These are phyloP conservation scores for Mycena haematopus DNA, from an alignment of 768 basidiomycete species.

Conservation along the genomic window DNA sequence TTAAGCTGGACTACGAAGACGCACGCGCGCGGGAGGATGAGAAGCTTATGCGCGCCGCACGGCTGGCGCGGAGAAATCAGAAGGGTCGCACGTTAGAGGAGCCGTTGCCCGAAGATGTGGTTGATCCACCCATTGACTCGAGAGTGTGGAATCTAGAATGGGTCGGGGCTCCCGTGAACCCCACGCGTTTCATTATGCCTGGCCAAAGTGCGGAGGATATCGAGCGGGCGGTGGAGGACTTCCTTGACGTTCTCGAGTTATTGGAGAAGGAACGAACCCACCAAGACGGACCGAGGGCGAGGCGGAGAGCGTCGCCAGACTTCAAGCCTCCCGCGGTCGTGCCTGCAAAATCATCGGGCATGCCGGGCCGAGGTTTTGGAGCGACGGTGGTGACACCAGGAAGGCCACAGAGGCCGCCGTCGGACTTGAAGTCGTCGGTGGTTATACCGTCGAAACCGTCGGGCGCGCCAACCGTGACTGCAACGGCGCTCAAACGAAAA, in stretches of 20 bases:
- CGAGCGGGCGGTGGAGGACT: slow-evolving; percentile 20
- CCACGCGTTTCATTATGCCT: slow-evolving; percentile 27
- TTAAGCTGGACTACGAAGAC: slow-evolving; percentile 52
- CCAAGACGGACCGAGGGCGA: neutral
- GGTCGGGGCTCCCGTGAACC: slow-evolving; percentile 15
- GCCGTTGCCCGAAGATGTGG: slow-evolving; percentile 46
- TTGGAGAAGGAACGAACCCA: slow-evolving; percentile 20
- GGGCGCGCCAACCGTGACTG: neutral
- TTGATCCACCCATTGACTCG: slow-evolving; percentile 76
- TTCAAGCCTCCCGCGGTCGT: slow-evolving; percentile 17
- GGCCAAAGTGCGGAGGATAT: slow-evolving; percentile 26
- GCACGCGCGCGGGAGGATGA: slow-evolving; percentile 31
- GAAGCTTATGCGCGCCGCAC: slow-evolving; percentile 21
- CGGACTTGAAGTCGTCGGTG: slow-evolving; percentile 14
- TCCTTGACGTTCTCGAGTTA: slow-evolving; percentile 24
- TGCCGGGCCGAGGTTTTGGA: slow-evolving; percentile 2
- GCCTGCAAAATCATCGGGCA: neutral
- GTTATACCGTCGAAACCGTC: neutral
- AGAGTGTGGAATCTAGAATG: slow-evolving; percentile 54
- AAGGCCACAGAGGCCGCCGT: slow-evolving; percentile 3
- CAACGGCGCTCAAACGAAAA: slow-evolving; percentile 23
- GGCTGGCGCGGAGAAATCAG: slow-evolving; percentile 17
- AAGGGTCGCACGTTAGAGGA: neutral
- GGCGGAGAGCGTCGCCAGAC: slow-evolving; percentile 19
- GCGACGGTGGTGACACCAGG: slow-evolving; percentile 6